phyloP scores from a whole-genome alignment of 306 rosid species.

The Crotalaria pallida region DNA sequence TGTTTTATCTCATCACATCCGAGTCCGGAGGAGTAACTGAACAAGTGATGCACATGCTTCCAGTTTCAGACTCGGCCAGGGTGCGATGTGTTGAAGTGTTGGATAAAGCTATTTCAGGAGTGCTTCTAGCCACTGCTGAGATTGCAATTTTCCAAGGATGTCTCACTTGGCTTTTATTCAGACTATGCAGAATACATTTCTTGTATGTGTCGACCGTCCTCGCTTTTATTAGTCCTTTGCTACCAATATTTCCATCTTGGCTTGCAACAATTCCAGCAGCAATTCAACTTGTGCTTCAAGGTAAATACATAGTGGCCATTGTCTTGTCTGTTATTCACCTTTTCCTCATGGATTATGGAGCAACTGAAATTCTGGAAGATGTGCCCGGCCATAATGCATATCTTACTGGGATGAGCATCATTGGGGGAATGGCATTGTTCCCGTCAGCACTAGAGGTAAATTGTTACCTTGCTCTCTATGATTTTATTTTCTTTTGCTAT shows the following conservation, averaged over 20 bases:
- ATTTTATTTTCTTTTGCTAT: not conserved
- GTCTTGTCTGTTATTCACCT: constrained; percentile 53
- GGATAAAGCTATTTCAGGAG: constrained; percentile 74
- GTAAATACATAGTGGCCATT: constrained; percentile 57
- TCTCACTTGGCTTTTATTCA: constrained; percentile 77
- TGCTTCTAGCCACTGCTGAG: constrained; percentile 83
- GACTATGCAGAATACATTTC: constrained; percentile 66
- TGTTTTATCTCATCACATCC: constrained; percentile 82
- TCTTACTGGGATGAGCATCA: constrained; percentile 79
- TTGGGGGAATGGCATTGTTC: constrained; percentile 86
- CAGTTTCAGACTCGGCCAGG: constrained; percentile 52
- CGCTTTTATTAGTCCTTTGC: constrained; percentile 58
- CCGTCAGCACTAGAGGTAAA: constrained; percentile 78
- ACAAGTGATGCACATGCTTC: constrained; percentile 78
- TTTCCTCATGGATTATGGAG: constrained; percentile 59
- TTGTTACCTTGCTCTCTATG: not conserved
- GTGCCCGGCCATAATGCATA: constrained; percentile 73
- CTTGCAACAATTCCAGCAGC: constrained; percentile 70
- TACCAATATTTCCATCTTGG: constrained; percentile 72
- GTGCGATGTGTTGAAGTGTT: constrained; percentile 71
- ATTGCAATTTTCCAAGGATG: constrained; percentile 76
- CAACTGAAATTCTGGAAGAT: constrained; percentile 65
- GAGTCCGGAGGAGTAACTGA: constrained; percentile 97
- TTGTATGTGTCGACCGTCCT: constrained; percentile 71
- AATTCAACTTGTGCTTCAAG: constrained; percentile 60